Evolutionary conservation across 2,329 filamentous ascomycete species (phyloP), one percentile per base, ranked within the genome.

Genomic region (Aspergillus ibericus): DNA sequence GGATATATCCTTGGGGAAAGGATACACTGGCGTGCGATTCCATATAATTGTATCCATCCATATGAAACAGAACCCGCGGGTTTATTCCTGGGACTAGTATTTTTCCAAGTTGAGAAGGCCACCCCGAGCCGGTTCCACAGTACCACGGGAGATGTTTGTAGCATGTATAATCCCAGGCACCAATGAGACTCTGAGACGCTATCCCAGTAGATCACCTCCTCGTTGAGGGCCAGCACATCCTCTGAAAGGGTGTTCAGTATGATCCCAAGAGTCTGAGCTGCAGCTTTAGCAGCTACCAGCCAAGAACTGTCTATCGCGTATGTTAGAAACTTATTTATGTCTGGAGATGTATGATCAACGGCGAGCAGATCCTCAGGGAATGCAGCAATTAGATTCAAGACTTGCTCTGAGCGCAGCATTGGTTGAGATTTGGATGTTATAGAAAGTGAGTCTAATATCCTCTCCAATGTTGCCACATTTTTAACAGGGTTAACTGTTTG

Each of bases 161-260:
- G 77, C 13, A 91, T 89, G 75, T 97, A 97, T 3, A 97, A 73
- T 32, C 87, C 88, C 63, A 90, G 93, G 69, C 89, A 91, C 50
- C 86, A 83, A 66, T 91, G 88, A 0, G 91, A 96, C 9, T 86
- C 85, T 29, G 96, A 78, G 1, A 97, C 84, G 65, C 95, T 90
- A 70, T 96, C 91, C 95, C 95, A 99, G 74, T 98, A 98, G 86
- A 89, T 93, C 22, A 96, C 88, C 66, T 96, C 92, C 64, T 96
- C 88, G 67, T 87, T 90, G 16, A 99, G 77, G 0, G 89, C 88
- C 10, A 93, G 87, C 10, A 92, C 96, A 67, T 95, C 89, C 56
- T 93, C 89, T 10, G 97, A 77, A 3, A 98, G 82, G 0, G 85
- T 87, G 66, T 88, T 87, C 65, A 97, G 80, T 40, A 96, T 83